A percentile compares a stretch with the other conserved stretches of the same genome.
Conservation (phyloP, 73 alveolate species). For the Paramecium caudatum region DNA sequence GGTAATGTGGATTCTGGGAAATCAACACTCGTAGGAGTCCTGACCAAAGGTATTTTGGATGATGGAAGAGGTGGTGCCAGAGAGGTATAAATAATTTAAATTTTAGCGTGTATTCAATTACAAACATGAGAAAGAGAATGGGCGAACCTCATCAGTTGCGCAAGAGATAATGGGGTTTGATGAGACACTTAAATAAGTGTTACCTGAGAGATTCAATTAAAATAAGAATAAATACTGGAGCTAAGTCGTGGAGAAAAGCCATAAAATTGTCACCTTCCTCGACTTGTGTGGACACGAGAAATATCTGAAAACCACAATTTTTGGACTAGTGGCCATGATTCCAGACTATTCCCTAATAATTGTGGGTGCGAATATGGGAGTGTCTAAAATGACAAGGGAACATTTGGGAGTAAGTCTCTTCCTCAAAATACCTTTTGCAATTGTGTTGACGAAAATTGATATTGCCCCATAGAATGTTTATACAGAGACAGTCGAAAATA, state of each 20-base stretch:
- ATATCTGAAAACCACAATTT: slow-evolving; percentile 98
- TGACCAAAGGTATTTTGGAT: slow-evolving; percentile 94
- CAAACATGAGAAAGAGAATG: slow-evolving; percentile 97
- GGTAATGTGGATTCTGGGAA: slow-evolving; percentile 97
- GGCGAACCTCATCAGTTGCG: slow-evolving; percentile 96
- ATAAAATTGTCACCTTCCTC: slow-evolving; percentile 86
- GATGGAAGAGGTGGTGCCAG: slow-evolving; percentile 99
- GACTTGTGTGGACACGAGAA: slow-evolving; percentile 99
- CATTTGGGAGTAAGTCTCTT: slow-evolving; percentile 97
- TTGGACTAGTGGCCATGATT: slow-evolving; percentile 95
- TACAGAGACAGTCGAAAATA: slow-evolving; percentile 87
- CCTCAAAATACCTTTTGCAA: slow-evolving; percentile 94
- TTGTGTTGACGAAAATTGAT: slow-evolving; percentile 97
- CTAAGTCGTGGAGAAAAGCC: slow-evolving; percentile 84
- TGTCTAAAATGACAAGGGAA: slow-evolving; percentile 98
- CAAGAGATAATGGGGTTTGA: slow-evolving; percentile 96
- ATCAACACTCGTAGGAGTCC: slow-evolving; percentile 98
- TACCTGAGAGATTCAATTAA: slow-evolving; percentile 84
- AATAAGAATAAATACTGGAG: slow-evolving; percentile 93
- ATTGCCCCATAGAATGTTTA: slow-evolving; percentile 97
- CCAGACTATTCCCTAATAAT: slow-evolving; percentile 98
- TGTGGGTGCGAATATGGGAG: slow-evolving; percentile 99
- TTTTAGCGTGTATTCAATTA: slow-evolving; percentile 94
- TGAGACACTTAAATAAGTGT: slow-evolving; percentile 79
- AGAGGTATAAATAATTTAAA: slow-evolving; percentile 18